These are phyloP conservation scores for Rhodotorula sp. DNA, from an alignment of 1,284 basidiomycete species.

Conservation along the genomic window DNA sequence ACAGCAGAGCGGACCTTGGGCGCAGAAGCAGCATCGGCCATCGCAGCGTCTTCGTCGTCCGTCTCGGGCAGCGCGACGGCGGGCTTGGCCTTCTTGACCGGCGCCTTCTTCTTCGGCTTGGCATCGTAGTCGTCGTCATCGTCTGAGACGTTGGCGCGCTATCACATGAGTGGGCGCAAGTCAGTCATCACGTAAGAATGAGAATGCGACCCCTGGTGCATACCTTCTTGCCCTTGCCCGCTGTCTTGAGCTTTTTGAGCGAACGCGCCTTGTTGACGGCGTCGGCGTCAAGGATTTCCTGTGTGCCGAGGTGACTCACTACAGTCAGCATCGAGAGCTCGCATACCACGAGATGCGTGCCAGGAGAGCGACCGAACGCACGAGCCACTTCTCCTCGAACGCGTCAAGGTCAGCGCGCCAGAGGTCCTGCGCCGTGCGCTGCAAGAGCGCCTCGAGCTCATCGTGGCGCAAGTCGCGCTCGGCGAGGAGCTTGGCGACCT, in stretches of 20 bases:
- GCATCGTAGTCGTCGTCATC: constrained; percentile 63
- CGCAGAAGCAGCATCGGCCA: background rate
- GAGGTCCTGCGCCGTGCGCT: constrained; percentile 75
- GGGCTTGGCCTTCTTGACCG: constrained; percentile 15
- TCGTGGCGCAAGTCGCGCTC: constrained; percentile 81
- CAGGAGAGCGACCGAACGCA: background rate
- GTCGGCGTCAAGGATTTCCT: constrained; percentile 60
- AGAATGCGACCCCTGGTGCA: constrained; percentile 25
- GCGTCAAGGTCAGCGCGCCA: constrained; percentile 88
- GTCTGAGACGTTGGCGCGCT: constrained; percentile 56
- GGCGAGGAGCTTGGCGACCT: constrained; percentile 80
- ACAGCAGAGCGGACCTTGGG: constrained; percentile 10
- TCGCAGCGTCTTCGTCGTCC: constrained; percentile 12
- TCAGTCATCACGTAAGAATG: background rate
- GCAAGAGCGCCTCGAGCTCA: constrained; percentile 77
- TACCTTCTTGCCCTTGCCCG: constrained; percentile 61
- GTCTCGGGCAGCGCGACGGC: constrained; percentile 8
- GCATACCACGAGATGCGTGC: too few species aligned
- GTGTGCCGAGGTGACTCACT: rapidly evolving
- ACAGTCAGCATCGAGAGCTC: too few species aligned
- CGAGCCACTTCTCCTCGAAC: constrained; percentile 83
- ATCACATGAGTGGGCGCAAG: constrained; percentile 49
- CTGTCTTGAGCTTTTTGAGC: constrained; percentile 23
- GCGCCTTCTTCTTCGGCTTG: constrained; percentile 55
- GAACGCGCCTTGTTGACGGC: constrained; percentile 58